Conservation (phyloP, 257 asterid genomes). For the Verbascum thapsus region DNA sequence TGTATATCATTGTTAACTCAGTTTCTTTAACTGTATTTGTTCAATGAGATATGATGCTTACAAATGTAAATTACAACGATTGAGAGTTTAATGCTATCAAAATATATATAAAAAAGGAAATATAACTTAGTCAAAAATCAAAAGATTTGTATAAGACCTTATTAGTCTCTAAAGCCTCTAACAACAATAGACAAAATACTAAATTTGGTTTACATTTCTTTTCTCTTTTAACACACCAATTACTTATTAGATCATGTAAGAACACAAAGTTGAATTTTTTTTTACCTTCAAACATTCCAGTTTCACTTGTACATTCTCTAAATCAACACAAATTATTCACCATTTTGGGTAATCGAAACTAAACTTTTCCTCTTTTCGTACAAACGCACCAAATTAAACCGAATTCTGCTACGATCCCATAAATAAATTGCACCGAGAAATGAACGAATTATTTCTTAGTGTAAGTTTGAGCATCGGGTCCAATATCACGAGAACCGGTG, state of each 20-base stretch:
- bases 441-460: conserved; percentile 55
- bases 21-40: too few species aligned
- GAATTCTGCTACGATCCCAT: background rate
- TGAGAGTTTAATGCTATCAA: too few species aligned
- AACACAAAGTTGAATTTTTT: background rate
- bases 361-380: background rate
- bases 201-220: background rate
- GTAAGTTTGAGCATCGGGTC: conserved; percentile 73
- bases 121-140: too few species aligned
- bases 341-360: background rate
- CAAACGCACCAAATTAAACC: background rate
- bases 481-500: conserved; percentile 93
- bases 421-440: background rate
- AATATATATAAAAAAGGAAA: too few species aligned
- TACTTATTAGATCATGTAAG: background rate
- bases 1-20: too few species aligned
- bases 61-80: too few species aligned
- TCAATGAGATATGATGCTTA: too few species aligned
- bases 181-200: too few species aligned
- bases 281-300: background rate
- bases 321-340: conserved; percentile 8
- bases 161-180: too few species aligned
- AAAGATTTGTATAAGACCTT: too few species aligned
- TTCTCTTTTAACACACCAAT: background rate
- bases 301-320: conserved; percentile 5